Conservation (phyloP, 345 rosid genomes). For the Raphanus raphanistrum region DNA sequence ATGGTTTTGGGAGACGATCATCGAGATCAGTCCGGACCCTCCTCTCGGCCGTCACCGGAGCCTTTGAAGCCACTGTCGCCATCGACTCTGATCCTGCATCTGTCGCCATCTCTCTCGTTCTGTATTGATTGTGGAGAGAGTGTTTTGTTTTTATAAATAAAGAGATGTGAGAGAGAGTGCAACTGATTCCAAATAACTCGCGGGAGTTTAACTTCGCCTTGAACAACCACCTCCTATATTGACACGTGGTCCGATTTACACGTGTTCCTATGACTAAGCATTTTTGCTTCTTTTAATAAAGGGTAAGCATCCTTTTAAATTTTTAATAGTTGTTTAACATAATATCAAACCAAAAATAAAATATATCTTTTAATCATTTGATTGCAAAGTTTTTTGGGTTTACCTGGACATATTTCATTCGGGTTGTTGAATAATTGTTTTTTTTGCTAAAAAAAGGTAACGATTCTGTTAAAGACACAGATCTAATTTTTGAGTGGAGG, state of each 20-base stretch:
- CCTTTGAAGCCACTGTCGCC: slow-evolving; percentile 48
- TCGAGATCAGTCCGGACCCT: slow-evolving; percentile 57
- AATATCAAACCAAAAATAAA: background rate
- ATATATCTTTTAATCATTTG: background rate
- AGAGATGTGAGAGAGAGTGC: slow-evolving; percentile 1
- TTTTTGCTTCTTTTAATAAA: background rate
- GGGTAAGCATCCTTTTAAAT: background rate
- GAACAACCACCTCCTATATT: background rate
- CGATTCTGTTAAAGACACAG: too few relatives aligned
- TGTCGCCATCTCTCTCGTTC: slow-evolving; percentile 21
- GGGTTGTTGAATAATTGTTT: background rate
- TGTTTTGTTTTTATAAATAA: background rate
- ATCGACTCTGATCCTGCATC: slow-evolving; percentile 42
- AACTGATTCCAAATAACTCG: slow-evolving; percentile 35
- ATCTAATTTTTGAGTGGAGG: too few relatives aligned
- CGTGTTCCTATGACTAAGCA: slow-evolving; percentile 38
- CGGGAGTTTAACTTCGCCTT: slow-evolving; percentile 29
- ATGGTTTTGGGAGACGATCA: slow-evolving; percentile 54
- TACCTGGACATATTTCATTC: background rate
- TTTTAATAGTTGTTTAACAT: background rate
- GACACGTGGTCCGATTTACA: slow-evolving; percentile 14
- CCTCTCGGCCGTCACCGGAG: slow-evolving; percentile 53
- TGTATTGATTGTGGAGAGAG: background rate
- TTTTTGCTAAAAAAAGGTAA: background rate
- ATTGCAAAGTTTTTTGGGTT: background rate